Conservation (phyloP, 2,329 filamentous ascomycete species). For the Neonectria coccinea region DNA sequence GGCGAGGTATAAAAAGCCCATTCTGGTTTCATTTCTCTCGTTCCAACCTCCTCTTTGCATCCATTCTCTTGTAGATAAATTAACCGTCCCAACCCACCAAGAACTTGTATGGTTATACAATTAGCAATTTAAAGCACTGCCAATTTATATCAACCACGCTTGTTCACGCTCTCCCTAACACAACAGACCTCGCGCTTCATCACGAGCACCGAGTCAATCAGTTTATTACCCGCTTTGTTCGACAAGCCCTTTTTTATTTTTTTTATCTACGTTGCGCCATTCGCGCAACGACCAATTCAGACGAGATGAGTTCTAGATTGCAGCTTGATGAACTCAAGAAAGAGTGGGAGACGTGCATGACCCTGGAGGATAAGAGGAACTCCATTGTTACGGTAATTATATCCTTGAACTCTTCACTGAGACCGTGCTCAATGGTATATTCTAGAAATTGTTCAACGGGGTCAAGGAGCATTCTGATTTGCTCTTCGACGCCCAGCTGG, state of each 20-base stretch:
- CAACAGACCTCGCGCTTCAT: too few species aligned
- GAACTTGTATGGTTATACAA: neutral
- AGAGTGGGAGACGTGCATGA: neutral
- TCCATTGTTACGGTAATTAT: neutral
- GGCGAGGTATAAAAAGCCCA: neutral
- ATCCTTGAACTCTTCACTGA: neutral
- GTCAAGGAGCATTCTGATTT: neutral
- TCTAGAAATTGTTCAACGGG: neutral
- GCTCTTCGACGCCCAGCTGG: neutral
- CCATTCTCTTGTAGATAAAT: neutral
- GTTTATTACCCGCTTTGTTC: too few species aligned
- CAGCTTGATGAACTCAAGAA: neutral
- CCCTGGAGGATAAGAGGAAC: neutral
- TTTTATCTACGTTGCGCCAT: neutral
- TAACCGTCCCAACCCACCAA: neutral
- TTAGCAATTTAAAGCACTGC: neutral
- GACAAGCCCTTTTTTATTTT: neutral
- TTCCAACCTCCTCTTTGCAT: neutral
- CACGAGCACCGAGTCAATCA: neutral
- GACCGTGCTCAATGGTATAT: neutral
- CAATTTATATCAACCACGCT: neutral
- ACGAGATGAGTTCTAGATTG: neutral
- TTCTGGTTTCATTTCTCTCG: too few species aligned
- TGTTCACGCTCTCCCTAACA: neutral
- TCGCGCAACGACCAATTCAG: neutral